These are phyloP conservation scores for Tricholoma flavovirens DNA, from an alignment of 768 basidiomycete species.

Conservation along the genomic window DNA sequence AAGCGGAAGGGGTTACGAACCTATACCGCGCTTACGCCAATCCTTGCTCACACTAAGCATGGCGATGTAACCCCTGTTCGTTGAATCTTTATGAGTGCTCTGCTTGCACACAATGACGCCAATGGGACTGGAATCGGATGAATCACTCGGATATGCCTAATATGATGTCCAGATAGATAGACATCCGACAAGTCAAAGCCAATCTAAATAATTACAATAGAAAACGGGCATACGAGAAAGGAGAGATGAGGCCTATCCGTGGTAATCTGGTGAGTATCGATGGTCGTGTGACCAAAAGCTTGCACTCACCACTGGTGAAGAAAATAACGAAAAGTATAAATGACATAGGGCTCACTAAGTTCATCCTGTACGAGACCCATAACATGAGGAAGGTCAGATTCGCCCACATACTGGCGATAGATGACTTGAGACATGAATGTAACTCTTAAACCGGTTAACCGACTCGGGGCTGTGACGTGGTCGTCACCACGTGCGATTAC, in stretches of 20 bases:
- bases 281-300: constrained; percentile 26
- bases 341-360: constrained; percentile 92
- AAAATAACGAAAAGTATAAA: constrained; percentile 97
- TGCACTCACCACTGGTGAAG: constrained; percentile 84
- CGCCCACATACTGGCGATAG: constrained; percentile 73
- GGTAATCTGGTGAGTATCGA: constrained; percentile 13
- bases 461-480: not conserved
- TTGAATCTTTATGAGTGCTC: constrained; percentile 69
- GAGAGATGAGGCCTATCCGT: constrained; percentile 81
- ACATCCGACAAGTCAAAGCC: not conserved
- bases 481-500: not conserved
- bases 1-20: constrained; percentile 45
- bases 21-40: constrained; percentile 89
- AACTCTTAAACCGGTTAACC: not conserved
- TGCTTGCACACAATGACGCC: constrained; percentile 98
- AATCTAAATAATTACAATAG: not conserved
- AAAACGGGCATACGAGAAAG: constrained; percentile 50
- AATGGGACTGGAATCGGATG: constrained; percentile 49
- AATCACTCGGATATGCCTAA: constrained; percentile 55
- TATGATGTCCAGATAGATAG: not conserved
- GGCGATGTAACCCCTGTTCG: constrained; percentile 93
- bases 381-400: constrained; percentile 74
- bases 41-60: constrained; percentile 88
- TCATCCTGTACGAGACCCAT: constrained; percentile 88
- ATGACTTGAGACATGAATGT: constrained; percentile 35